Conservation (phyloP, 2,329 filamentous ascomycete species). For the Aureobasidium pullulans region DNA sequence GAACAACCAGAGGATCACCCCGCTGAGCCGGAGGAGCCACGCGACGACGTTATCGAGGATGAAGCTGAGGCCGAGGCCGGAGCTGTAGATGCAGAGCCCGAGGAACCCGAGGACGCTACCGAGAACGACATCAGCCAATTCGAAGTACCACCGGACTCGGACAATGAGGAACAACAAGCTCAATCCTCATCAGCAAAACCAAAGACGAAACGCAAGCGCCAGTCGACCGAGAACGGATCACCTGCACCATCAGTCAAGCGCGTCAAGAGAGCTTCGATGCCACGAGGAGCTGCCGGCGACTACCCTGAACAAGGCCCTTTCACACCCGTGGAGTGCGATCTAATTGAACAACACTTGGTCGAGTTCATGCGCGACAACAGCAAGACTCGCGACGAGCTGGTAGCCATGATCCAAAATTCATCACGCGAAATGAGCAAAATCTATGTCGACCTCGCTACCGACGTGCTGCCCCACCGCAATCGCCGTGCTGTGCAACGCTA, state of each 20-base stretch:
- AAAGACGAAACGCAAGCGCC: conserved; percentile 13
- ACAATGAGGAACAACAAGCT: neutral
- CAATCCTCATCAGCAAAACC: conserved; percentile 8
- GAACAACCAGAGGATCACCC: neutral
- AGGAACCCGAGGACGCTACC: neutral
- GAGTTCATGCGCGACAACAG: neutral
- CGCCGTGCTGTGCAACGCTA: conserved; percentile 30
- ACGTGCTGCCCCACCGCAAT: conserved; percentile 9
- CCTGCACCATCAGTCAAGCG: conserved; percentile 1
- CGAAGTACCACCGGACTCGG: conserved; percentile 3
- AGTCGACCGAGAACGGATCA: neutral
- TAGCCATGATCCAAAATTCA: conserved; percentile 10
- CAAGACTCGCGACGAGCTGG: neutral
- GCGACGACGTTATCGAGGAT: neutral
- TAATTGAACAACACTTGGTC: conserved; percentile 6
- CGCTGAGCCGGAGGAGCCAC: neutral
- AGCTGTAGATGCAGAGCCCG: neutral
- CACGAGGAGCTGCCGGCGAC: neutral
- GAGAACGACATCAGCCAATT: conserved; percentile 6
- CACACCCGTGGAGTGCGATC: conserved; percentile 6
- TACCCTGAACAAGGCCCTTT: conserved; percentile 10
- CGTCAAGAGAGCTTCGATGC: conserved; percentile 1
- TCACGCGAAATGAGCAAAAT: conserved; percentile 10
- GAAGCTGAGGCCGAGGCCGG: conserved; percentile 11
- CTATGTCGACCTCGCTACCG: neutral